Evolutionary conservation across 257 asterid genomes (phyloP), one percentile per base, ranked within the genome.

Genomic region (Solanum arcanum): DNA sequence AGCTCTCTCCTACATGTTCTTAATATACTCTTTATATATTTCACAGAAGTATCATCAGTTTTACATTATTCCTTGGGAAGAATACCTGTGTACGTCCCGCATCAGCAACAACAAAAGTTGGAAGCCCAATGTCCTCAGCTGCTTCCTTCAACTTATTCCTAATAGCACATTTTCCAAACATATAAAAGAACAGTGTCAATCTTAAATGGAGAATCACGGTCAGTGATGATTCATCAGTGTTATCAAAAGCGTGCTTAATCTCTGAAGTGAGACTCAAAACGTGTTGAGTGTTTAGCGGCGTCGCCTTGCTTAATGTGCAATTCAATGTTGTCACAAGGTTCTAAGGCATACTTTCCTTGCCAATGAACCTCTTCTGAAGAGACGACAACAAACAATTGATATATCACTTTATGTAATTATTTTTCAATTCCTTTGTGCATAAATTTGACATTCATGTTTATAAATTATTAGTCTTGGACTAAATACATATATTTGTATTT

Each of bases 51-150:
- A 18, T 18, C 44, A n/a, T 72, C 35, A 78, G 4, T 49, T 77
- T 64, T 60, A 84, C 83, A 31, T 33, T 68, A 52, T 77, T 49
- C 25, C 56, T 33, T 83, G 69, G 64, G 39, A 59, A 68, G 37
- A 84, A 83, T 66, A 95, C 99, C 98, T 97, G 99, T 16, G 99
- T 97, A 44, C 98, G 96, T 82, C 99, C 99, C 5, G 99, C 99
- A 92, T 97, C 99, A 87, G 99, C 98, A 74, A 97, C 98, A 20
- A 93, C 93, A 91, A 92, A 97, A 80, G 99, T 97, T 15, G 99
- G 99, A 89, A 97, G 97, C 87, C 98, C 97, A 66, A 95, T 90
- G 86, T 86, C 90, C 86, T 94, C 98, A 10, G 99, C 99, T 69
- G 98, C 94, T 90, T 97, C 99, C 91, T 91, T 92, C 83, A 97